These are phyloP conservation scores for Moringa oleifera DNA, from an alignment of 345 rosid genomes.

Conservation along the genomic window DNA sequence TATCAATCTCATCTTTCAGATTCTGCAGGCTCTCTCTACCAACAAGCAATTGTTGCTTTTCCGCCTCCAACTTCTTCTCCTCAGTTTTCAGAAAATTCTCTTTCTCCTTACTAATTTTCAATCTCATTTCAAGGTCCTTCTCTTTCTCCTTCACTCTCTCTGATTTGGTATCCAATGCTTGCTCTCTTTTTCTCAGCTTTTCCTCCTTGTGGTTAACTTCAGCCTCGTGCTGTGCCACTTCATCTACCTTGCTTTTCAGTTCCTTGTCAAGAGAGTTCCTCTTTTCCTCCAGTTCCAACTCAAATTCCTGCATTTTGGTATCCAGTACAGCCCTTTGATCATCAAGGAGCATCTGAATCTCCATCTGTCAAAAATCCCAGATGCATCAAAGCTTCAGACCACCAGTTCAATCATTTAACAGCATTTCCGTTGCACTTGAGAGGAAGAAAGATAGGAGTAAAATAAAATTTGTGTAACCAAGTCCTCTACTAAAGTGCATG, in stretches of 20 bases:
- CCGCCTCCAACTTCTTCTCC: constrained; percentile 56
- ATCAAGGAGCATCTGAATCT: constrained; percentile 59
- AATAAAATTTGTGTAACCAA: background rate
- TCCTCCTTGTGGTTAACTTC: constrained; percentile 53
- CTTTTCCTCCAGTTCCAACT: constrained; percentile 48
- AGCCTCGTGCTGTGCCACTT: constrained; percentile 39
- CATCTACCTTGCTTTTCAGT: constrained; percentile 41
- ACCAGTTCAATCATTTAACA: background rate
- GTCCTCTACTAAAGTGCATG: background rate
- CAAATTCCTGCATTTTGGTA: constrained; percentile 49
- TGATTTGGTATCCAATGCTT: constrained; percentile 42
- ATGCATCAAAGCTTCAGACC: constrained; percentile 6
- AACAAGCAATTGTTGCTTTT: constrained; percentile 40
- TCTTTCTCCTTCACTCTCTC: constrained; percentile 70
- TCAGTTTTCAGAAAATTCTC: constrained; percentile 53
- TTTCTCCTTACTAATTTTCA: constrained; percentile 46
- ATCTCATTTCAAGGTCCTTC: constrained; percentile 55
- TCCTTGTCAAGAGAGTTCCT: constrained; percentile 56
- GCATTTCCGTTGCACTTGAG: background rate
- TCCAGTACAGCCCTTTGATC: constrained; percentile 50
- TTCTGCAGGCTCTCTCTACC: constrained; percentile 46
- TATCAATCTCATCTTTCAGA: constrained; percentile 63
- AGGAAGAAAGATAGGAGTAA: background rate
- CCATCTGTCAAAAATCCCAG: constrained; percentile 41
- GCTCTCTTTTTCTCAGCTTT: constrained; percentile 49